Base-by-base conservation (phyloP, 805 yeast genomes). In the Wickerhamiella nectarea region DNA sequence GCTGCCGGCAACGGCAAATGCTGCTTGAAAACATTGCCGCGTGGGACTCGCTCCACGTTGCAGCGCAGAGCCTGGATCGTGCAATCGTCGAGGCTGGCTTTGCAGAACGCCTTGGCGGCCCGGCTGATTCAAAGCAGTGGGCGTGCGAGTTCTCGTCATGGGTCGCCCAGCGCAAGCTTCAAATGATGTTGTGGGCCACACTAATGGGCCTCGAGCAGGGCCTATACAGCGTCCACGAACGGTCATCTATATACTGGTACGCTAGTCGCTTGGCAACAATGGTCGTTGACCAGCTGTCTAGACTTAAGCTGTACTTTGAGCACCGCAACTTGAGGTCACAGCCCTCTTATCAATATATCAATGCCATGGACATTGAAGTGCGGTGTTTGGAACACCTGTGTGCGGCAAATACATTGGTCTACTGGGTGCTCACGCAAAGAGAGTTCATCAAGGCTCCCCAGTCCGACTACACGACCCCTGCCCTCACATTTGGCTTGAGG, bases 31-130 rank as follows among this genome's bases (percentile, higher is more conserved):
- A 71, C 54, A 55, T 76, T 44, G 53, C 70, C 37, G 50, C 70
- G 2, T 83, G 89, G 80, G 96, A 89, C 59, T 70, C 85, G 1
- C 63, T 83, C 25, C 96, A 89, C 55, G 91, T 81, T 8, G 70
- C 70, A 34, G 69, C 80, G 43, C 94, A 84, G 53, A 60, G 65
- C 4, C 65, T 77, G 29, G 96, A 85, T 56, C 50, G 68, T 12
- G 66, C 64, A 6, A 45, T 72, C 6, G 60, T 54, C 28, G 50
- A 58, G 5, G 28, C 41, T 31, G 48, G 52, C 34, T 40, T 56
- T 25, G 41, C 49, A 11, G 51, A 52, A 1, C 36, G 56, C 4
- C 43, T 48, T 7, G 39, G 33, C 10, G 48, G 50, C 10, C 67
- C 74, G 8, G 29, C 19, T 18, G 39, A 25, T 25, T 12, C 31